phyloP scores from a whole-genome alignment of 2,329 filamentous ascomycete genomes.

The Fusarium liriodendri region DNA sequence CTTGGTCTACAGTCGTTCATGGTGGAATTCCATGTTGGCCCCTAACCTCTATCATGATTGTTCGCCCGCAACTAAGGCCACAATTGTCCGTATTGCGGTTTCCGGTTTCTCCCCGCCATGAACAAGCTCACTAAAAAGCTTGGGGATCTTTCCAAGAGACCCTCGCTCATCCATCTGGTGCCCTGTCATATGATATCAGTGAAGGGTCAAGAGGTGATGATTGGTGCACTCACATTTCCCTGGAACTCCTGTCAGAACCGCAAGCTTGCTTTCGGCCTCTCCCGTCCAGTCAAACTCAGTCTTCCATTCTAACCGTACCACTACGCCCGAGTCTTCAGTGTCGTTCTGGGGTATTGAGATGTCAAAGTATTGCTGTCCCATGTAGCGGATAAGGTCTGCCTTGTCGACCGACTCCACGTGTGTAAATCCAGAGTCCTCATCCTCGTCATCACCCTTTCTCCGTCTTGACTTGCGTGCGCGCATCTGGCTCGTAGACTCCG shows the following conservation, averaged over 20 bases:
- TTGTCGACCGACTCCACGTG: conserved; percentile 21
- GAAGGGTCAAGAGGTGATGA: neutral
- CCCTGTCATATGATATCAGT: conserved; percentile 58
- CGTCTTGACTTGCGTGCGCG: conserved; percentile 40
- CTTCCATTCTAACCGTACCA: conserved; percentile 69
- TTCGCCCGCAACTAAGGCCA: conserved; percentile 68
- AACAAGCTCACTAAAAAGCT: conserved; percentile 70
- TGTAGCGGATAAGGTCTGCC: conserved; percentile 63
- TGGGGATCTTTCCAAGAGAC: conserved; percentile 68
- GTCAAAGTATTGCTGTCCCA: conserved; percentile 64
- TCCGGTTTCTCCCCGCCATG: conserved; percentile 65
- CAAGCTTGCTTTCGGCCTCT: conserved; percentile 71
- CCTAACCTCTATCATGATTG: conserved; percentile 29
- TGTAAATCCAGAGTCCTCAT: conserved; percentile 27
- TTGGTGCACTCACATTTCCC: conserved; percentile 67
- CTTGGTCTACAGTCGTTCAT: neutral
- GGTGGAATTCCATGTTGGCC: neutral
- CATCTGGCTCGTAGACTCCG: conserved; percentile 36
- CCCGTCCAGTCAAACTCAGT: conserved; percentile 79
- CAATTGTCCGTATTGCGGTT: conserved; percentile 67
- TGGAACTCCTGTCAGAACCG: conserved; percentile 67
- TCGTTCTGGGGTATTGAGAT: conserved; percentile 52
- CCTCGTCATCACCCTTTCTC: conserved; percentile 38
- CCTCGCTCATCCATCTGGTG: conserved; percentile 66
- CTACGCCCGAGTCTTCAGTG: conserved; percentile 50